Base-by-base conservation (phyloP, 169 alveolate species). In the Cryptosporidium canis region DNA sequence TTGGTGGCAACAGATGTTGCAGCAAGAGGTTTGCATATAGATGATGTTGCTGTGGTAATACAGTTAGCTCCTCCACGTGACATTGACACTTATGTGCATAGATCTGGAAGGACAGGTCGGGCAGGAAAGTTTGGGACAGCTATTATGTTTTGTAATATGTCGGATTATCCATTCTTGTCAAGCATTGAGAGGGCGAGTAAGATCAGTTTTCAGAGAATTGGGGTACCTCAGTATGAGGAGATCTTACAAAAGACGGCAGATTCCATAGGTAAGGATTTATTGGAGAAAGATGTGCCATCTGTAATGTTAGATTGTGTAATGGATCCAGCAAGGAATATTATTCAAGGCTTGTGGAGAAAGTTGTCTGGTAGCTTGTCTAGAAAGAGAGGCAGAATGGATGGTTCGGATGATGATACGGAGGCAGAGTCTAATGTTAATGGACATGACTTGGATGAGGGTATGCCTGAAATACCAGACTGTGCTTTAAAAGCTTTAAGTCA, bases 1-100 rank as follows among this genome's bases (percentile, higher is more conserved):
- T 91, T 96, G 48, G 97, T 95, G 4, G 97, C 97, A 1, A 95
- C 98, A 0, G 97, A 96, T 93, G 97, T 96, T 2, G 97, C 97
- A 14, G 94, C 97, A 9, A 91, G 97, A 71, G 98, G 98, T n/a
- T 83, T 96, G 47, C 97, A 96, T 93, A 93, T 96, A 47, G 97
- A 96, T 18, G 94, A 95, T 43, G 96, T 96, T 4, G 96, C 82
- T 27, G 83, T 91, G 29, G 93, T 97, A 18, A 92, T 97, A 53
- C 97, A 97, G 90, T 92, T 92, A 90, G 97, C 96, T 67, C 92
- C 96, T 85, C 98, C 98, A 29, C 77, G 92, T 48, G 92, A 93
- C 63, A 90, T 94, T 63, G 97, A 96, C 83, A 83, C 90, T 51
- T 95, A 93, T 70, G 48, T 95, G 29, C 97, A 95, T 82, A 91